Base-by-base conservation (phyloP, 2,329 filamentous ascomycete species). In the Phialocephala sp. region DNA sequence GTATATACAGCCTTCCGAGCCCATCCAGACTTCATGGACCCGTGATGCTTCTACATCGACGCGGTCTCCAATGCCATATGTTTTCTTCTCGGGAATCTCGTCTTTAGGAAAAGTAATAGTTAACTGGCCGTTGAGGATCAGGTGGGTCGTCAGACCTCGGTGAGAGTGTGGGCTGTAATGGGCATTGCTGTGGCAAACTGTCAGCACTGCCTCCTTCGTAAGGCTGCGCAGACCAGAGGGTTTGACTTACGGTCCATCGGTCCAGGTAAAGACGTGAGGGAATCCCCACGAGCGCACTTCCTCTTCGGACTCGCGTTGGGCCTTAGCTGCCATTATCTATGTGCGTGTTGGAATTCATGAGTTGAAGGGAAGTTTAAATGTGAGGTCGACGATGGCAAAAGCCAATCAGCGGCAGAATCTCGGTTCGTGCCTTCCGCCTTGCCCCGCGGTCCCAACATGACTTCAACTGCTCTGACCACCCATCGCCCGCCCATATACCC, bases 241-340 rank as follows among this genome's bases (percentile, higher is more conserved):
- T 27, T 27, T 39, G 41, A 83, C 87, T 75, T 83, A 91, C 89
- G 88, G 86, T 24, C 81, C 79, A 77, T 92, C 90, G 8, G 84
- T 87, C 89, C 90, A 92, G 2, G 89, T 91, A 69, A 91, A 91
- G 73, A 91, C 89, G 59, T 87, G 82, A 2, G 76, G 71, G 74
- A 92, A 93, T 1, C 90, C 90, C 89, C 90, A 92, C 1, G 85
- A 86, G 41, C 82, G 82, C 32, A 92, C 89, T 73, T 90, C 80
- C 59, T 80, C 78, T 75, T 92, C 89, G 43, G 81, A 80, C 47
- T 85, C 80, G 65, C 74, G 77, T 62, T 77, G 80, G 37, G 81
- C 79, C 71, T 80, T 82, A 15, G 60, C 14, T 62, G 65, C 32
- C 71, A 72, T 74, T 24, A 27, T 62, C 43, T 56, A 11, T 45